Conservation (phyloP, 2,329 filamentous ascomycete genomes). For the Harringtonia aguacate region DNA sequence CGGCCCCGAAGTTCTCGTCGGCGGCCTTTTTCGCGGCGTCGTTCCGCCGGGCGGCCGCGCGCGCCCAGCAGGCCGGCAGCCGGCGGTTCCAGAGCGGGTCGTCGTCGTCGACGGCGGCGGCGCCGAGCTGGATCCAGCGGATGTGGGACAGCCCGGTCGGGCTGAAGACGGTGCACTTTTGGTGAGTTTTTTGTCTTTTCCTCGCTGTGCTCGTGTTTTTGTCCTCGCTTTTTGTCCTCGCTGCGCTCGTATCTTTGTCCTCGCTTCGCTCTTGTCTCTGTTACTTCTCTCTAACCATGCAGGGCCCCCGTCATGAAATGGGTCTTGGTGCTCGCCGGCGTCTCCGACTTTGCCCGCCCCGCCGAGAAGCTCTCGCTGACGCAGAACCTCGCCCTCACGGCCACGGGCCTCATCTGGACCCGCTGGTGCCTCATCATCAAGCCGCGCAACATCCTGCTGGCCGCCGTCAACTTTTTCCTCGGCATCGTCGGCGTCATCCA, state of each 20-base stretch:
- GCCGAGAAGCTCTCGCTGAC: slow-evolving; percentile 87
- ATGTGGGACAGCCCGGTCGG: slow-evolving; percentile 77
- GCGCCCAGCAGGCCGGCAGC: slow-evolving; percentile 26
- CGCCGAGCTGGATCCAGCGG: slow-evolving; percentile 56
- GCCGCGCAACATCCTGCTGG: slow-evolving; percentile 87
- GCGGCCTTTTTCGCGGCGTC: slow-evolving; percentile 26
- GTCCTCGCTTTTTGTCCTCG: background rate
- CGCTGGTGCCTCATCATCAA: slow-evolving; percentile 97
- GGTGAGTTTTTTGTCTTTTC: slow-evolving; percentile 43
- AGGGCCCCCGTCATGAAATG: slow-evolving; percentile 98
- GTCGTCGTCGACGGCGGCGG: slow-evolving; percentile 20
- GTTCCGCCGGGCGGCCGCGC: slow-evolving; percentile 35
- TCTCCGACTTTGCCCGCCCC: slow-evolving; percentile 84
- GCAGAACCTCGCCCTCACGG: slow-evolving; percentile 82
- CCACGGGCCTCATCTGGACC: slow-evolving; percentile 94
- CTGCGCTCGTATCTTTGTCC: background rate
- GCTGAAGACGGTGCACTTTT: slow-evolving; percentile 95
- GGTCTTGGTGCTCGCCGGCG: slow-evolving; percentile 83
- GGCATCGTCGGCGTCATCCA: slow-evolving; percentile 79
- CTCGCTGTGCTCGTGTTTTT: background rate
- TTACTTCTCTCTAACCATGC: slow-evolving; percentile 1
- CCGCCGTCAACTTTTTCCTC: slow-evolving; percentile 97
- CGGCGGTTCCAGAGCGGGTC: slow-evolving; percentile 50
- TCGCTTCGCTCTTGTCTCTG: background rate
- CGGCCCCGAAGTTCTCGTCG: slow-evolving; percentile 20